Evolutionary conservation across 257 asterid genomes (phyloP).

Genomic region (Solanum commersonii): DNA sequence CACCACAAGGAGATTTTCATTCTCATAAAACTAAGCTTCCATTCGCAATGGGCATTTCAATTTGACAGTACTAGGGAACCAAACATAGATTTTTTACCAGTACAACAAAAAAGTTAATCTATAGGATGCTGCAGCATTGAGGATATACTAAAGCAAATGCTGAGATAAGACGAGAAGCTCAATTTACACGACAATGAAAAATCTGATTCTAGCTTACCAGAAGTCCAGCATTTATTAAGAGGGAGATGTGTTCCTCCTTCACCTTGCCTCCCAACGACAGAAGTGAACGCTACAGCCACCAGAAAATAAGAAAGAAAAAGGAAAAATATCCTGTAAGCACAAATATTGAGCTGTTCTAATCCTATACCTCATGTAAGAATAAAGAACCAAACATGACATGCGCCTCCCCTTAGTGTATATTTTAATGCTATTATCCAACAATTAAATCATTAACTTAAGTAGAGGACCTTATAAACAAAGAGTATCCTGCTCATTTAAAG

Average conservation of each 20-base stretch:
- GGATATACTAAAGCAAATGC: not conserved
- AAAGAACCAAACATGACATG: not conserved
- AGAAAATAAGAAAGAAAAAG: not conserved
- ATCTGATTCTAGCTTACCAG: conserved; percentile 43
- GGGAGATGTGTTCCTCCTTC: conserved; percentile 79
- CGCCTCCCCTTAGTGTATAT: not conserved
- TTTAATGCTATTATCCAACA: not conserved
- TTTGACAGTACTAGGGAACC: not conserved
- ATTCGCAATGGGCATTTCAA: not conserved
- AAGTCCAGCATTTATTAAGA: conserved; percentile 76
- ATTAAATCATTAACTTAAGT: not conserved
- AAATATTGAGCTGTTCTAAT: not conserved
- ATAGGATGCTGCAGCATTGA: not conserved
- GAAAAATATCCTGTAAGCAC: not conserved
- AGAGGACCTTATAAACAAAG: not conserved
- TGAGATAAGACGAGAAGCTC: not conserved
- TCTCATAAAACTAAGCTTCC: not conserved
- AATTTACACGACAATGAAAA: not conserved
- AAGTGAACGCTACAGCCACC: conserved; percentile 57
- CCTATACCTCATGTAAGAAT: not conserved
- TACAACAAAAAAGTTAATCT: not conserved
- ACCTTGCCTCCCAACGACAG: conserved; percentile 82
- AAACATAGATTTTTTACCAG: not conserved
- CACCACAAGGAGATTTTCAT: not conserved
- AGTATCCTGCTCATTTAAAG: not conserved